Base-by-base conservation (phyloP, 192 early-diverging fungal genomes). In the Rhizophagus clarus region DNA sequence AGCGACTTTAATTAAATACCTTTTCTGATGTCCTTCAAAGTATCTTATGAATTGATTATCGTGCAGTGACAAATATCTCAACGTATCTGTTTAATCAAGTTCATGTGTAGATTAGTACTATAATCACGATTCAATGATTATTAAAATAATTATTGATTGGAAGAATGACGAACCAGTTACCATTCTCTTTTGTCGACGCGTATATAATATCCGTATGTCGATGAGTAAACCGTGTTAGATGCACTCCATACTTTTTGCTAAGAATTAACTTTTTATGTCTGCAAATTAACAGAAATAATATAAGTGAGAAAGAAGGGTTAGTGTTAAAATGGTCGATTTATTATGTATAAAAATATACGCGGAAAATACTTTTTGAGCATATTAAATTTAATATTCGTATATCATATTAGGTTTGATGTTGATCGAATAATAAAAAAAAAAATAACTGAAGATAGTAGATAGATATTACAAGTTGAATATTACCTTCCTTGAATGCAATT, bases 161-260 rank as follows among this genome's bases (percentile, higher is more conserved):
- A 32, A 34, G 28, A 49, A 61, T n/a, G 40, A 76, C 26, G 60
- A 37, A 62, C 14, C 17, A 61, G 42, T 12, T 85, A 94, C 93
- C 89, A 85, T 97, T 93, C 81, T 94, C 92, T 81, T 99, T 99
- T 76, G 96, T 98, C 7, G 97, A 98, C 11, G 95, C 94, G 82
- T 98, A 94, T 32, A 98, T 87, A 34, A 98, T 90, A 80, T 88
- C 93, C 24, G 90, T 93, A 11, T 85, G 79, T 63, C 89, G 86
- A 84, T 96, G 95, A 15, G 97, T 97, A 79, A 98, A 99, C 26
- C 92, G 89, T 2, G 95, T 96, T 32, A 96, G 83, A 42, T 91
- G 87, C 70, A 96, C 96, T 9, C 98, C 98, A 81, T 98, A 99
- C 64, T 99, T 99, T 88, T 98, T 97, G 82, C 95, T 96, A 82